These are phyloP conservation scores for Globisporangium cylindrosporum DNA, from an alignment of 352 stramenopile genomes.

Conservation along the genomic window DNA sequence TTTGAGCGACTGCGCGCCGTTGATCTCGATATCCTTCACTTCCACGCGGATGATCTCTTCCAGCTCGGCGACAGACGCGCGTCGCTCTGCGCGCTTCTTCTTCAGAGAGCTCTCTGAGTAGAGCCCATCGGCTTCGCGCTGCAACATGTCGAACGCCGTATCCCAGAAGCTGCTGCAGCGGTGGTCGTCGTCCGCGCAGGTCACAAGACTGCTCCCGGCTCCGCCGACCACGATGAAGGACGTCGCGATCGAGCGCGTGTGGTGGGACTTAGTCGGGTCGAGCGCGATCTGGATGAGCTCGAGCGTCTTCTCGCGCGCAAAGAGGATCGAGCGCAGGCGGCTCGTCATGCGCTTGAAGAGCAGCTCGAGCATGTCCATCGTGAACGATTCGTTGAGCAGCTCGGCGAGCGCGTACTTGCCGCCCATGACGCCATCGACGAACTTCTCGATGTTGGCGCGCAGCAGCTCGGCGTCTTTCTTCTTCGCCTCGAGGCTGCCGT, in stretches of 20 bases:
- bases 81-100: conserved; percentile 38
- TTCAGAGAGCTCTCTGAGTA: conserved; percentile 35
- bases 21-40: conserved; percentile 68
- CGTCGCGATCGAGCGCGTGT: conserved; percentile 69
- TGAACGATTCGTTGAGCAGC: conserved; percentile 80
- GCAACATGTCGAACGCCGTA: conserved; percentile 61
- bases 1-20: conserved; percentile 64
- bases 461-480: conserved; percentile 54
- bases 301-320: conserved; percentile 62
- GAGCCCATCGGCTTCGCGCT: conserved; percentile 53
- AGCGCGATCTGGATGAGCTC: conserved; percentile 73
- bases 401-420: conserved; percentile 54
- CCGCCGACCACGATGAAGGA: conserved; percentile 75
- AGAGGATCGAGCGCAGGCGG: conserved; percentile 70
- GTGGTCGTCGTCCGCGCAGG: conserved; percentile 49
- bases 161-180: conserved; percentile 65
- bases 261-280: conserved; percentile 41
- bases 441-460: conserved; percentile 75
- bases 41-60: conserved; percentile 76
- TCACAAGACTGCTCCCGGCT: conserved; percentile 51
- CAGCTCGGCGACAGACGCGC: conserved; percentile 56
- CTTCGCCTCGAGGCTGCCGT: conserved; percentile 32
- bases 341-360: conserved; percentile 86
- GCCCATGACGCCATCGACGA: conserved; percentile 80
- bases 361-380: conserved; percentile 81